A percentile compares a stretch with the other conserved stretches of the same genome.
Conservation (phyloP, 1,284 basidiomycete genomes). For the Cutaneotrichosporon spelunceum region DNA sequence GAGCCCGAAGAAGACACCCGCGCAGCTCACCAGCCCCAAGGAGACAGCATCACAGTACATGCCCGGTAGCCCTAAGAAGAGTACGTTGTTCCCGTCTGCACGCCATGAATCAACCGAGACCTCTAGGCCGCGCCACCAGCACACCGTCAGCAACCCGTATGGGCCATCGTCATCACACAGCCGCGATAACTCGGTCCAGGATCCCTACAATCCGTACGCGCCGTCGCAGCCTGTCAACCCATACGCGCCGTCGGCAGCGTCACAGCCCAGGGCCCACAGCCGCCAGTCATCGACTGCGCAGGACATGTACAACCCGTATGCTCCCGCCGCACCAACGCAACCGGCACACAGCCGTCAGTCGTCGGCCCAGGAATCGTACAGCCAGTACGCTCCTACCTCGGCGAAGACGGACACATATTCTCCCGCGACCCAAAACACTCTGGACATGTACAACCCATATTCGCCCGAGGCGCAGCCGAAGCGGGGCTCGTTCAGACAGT, state of each 20-base stretch:
- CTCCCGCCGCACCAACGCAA: neutral
- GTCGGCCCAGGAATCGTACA: conserved; percentile 10
- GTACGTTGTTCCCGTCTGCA: neutral
- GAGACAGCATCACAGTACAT: neutral
- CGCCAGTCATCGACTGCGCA: conserved; percentile 9
- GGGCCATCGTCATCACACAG: neutral
- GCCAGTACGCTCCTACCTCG: conserved; percentile 14
- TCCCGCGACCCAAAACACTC: neutral
- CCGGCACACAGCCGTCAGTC: neutral
- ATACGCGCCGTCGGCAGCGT: conserved; percentile 3
- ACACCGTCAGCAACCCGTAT: neutral
- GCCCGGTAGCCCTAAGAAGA: conserved; percentile 3
- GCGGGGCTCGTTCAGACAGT: conserved; percentile 10
- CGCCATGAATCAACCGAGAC: conserved; percentile 2
- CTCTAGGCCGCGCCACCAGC: neutral
- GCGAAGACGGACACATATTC: conserved; percentile 9
- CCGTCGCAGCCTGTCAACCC: conserved; percentile 8
- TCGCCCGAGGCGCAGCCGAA: neutral
- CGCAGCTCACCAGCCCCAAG: neutral
- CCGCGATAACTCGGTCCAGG: conserved; percentile 2
- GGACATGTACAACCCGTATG: conserved; percentile 13
- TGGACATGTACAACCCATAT: conserved; percentile 12
- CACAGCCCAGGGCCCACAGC: neutral
- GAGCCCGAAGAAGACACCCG: neutral
- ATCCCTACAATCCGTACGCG: conserved; percentile 18